Evolutionary conservation across 495 filamentous ascomycete genomes (phyloP).

Genomic region (Aspergillus bertholletiae): DNA sequence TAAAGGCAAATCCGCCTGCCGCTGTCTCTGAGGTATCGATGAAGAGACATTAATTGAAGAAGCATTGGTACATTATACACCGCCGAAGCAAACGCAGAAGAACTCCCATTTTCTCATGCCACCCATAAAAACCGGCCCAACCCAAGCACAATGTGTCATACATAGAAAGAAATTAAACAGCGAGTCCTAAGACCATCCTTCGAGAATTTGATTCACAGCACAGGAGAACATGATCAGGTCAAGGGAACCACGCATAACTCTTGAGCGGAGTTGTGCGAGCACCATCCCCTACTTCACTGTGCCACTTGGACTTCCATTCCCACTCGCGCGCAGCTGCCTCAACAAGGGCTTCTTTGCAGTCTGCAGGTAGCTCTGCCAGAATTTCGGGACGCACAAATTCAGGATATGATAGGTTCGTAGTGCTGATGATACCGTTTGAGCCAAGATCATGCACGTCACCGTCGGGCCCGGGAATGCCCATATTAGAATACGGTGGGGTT

Average conservation of each 20-base stretch:
- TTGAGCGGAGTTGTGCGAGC: conserved; percentile 47
- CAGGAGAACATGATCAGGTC: conserved; percentile 11
- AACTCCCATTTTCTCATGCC: conserved; percentile 12
- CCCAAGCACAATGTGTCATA: conserved; percentile 1
- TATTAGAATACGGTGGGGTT: conserved; percentile 52
- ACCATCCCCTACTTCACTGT: conserved; percentile 53
- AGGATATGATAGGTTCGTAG: conserved; percentile 33
- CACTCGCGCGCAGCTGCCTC: conserved; percentile 56
- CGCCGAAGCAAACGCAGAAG: background rate
- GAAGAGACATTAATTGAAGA: conserved; percentile 3
- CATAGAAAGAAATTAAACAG: conserved; percentile 1
- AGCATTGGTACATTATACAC: background rate
- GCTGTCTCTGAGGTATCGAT: background rate
- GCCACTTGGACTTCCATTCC: conserved; percentile 72
- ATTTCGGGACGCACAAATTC: conserved; percentile 63
- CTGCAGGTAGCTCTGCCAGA: conserved; percentile 62
- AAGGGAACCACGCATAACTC: conserved; percentile 48
- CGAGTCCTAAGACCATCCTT: background rate
- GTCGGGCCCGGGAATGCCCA: conserved; percentile 64
- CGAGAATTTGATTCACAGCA: background rate
- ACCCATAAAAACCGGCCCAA: conserved; percentile 5
- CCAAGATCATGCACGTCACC: conserved; percentile 55
- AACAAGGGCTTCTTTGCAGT: conserved; percentile 68
- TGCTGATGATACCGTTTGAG: conserved; percentile 60
- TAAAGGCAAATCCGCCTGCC: background rate